phyloP scores from a whole-genome alignment of 441 rosid genomes.

The Flueggea neowawraea region DNA sequence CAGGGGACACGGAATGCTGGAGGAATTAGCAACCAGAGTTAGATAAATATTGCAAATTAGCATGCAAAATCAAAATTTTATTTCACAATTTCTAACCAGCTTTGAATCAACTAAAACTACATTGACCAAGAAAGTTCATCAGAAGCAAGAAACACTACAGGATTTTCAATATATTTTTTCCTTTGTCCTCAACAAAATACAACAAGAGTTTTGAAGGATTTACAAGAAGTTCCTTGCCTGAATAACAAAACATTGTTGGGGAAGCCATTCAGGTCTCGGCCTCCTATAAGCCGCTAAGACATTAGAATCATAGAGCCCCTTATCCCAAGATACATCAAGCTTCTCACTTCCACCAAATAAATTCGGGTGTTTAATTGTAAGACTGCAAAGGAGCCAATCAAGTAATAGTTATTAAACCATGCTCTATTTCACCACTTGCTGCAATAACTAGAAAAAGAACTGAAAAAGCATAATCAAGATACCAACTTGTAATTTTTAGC shows the following conservation, averaged over 20 bases:
- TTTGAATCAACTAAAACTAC: not conserved
- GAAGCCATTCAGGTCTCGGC: constrained; percentile 94
- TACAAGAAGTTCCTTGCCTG: constrained; percentile 38
- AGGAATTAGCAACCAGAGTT: constrained; percentile 13
- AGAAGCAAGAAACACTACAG: not conserved
- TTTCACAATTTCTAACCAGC: constrained; percentile 1
- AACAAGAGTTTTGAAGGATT: constrained; percentile 3
- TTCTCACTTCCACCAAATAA: constrained; percentile 98
- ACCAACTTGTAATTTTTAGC: not conserved
- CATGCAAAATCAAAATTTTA: constrained; percentile 4
- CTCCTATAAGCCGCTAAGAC: constrained; percentile 76
- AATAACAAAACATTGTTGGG: constrained; percentile 78
- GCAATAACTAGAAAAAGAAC: no score
- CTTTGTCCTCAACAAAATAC: not conserved
- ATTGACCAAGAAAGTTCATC: constrained; percentile 2
- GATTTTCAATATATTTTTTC: not conserved
- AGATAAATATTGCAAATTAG: constrained; percentile 2
- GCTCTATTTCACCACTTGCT: not conserved
- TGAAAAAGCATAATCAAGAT: not conserved
- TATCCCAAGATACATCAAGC: constrained; percentile 95
- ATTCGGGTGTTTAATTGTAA: constrained; percentile 92
- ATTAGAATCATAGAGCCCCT: constrained; percentile 89
- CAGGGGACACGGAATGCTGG: constrained; percentile 94
- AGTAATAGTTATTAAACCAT: constrained; percentile 11
- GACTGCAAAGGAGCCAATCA: constrained; percentile 46